Conservation (phyloP, 2,329 filamentous ascomycete genomes). For the Phyllosticta citrichinensis region DNA sequence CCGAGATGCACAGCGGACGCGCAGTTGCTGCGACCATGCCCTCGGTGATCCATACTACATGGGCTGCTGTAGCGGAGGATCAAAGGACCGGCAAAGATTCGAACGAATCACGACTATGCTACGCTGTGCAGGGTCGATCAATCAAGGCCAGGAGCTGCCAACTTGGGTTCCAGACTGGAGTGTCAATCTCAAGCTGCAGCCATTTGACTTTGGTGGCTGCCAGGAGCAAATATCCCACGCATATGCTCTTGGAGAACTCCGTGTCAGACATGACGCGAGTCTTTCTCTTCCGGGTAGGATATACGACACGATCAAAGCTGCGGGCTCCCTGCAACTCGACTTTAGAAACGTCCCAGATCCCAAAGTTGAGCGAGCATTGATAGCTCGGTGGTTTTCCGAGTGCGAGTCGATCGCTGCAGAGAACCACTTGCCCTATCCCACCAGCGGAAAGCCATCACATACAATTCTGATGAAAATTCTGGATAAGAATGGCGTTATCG, state of each 20-base stretch:
- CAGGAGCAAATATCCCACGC: not conserved
- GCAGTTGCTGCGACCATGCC: slow-evolving; percentile 2
- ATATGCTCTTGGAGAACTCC: not conserved
- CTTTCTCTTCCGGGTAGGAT: slow-evolving; percentile 4
- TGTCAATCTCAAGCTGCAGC: not conserved
- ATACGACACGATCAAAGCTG: slow-evolving; percentile 1
- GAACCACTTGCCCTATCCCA: slow-evolving; percentile 2
- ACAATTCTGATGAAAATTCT: slow-evolving; percentile 6
- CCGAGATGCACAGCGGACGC: not conserved
- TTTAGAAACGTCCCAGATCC: not conserved
- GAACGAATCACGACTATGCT: slow-evolving; percentile 9
- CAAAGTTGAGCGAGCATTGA: slow-evolving; percentile 2
- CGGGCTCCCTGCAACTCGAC: slow-evolving; percentile 2
- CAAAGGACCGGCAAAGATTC: slow-evolving; percentile 2
- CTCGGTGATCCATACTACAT: not conserved
- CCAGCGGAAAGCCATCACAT: not conserved
- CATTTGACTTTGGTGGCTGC: slow-evolving; percentile 5
- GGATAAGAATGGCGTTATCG: not conserved
- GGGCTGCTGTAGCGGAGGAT: slow-evolving; percentile 1
- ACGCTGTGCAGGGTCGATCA: slow-evolving; percentile 5
- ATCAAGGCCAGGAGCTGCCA: slow-evolving; percentile 6
- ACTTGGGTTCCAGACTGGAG: slow-evolving; percentile 10
- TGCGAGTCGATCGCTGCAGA: slow-evolving; percentile 1
- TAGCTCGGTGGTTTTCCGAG: slow-evolving; percentile 2
- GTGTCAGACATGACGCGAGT: not conserved